Evolutionary conservation across 352 stramenopile species (phyloP).

Genomic region (Globisporangium cederbergense): DNA sequence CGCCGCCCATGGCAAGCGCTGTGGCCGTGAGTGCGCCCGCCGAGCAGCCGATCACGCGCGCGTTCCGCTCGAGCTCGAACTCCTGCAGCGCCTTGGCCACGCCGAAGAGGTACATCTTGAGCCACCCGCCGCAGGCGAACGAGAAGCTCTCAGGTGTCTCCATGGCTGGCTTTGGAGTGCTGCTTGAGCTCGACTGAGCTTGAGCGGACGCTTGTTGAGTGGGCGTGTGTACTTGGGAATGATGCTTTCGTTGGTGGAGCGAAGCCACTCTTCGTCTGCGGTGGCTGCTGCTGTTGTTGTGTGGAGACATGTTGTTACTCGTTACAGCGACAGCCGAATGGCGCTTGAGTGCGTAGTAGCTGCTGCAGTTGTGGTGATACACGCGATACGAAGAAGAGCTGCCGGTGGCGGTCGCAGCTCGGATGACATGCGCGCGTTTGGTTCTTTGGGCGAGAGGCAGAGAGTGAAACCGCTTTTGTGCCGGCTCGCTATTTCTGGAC

Average conservation of each 20-base stretch:
- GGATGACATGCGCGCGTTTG: neutral
- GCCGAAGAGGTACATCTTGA: constrained; percentile 89
- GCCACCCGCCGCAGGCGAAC: constrained; percentile 84
- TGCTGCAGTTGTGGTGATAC: too few relatives aligned
- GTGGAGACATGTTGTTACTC: neutral
- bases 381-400: neutral
- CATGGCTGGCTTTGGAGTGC: neutral
- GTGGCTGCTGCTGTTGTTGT: neutral
- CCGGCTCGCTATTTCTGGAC: too few relatives aligned
- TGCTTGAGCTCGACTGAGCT: neutral
- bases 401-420: neutral
- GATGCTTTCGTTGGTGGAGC: neutral
- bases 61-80: constrained; percentile 50
- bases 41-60: constrained; percentile 75
- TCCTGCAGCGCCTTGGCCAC: constrained; percentile 84
- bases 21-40: constrained; percentile 70
- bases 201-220: neutral
- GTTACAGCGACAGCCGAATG: neutral
- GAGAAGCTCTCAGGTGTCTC: constrained; percentile 52
- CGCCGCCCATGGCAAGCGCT: constrained; percentile 60
- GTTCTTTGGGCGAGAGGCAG: neutral
- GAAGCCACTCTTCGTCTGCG: neutral
- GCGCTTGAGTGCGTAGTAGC: neutral
- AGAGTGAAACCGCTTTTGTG: neutral
- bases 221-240: neutral